A percentile compares a stretch with the other conserved stretches of the same genome.
Evolutionary conservation across 257 asterid species (phyloP).

Genomic region (Mitragyna speciosa): DNA sequence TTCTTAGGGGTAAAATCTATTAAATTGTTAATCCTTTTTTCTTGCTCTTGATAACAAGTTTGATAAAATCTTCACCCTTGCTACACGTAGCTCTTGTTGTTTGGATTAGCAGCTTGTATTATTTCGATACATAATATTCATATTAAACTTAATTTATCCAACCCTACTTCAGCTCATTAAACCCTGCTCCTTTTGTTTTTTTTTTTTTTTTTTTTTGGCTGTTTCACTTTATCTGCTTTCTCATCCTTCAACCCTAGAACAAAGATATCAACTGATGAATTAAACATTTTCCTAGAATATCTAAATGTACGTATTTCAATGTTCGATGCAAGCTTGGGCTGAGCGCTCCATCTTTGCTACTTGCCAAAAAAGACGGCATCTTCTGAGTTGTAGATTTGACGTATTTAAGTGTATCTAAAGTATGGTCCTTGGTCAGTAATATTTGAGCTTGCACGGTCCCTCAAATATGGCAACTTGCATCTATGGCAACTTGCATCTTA

Average conservation of each 20-base stretch:
- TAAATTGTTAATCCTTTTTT: background rate
- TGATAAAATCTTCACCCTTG: background rate
- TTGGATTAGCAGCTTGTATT: background rate
- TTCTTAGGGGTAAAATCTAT: background rate
- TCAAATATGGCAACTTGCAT: background rate
- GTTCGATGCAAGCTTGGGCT: background rate
- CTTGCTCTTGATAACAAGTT: background rate
- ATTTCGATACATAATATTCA: background rate
- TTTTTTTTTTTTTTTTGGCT: no score
- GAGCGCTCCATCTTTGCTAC: background rate
- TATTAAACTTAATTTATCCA: no score
- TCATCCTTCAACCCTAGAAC: no score
- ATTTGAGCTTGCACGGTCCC: background rate
- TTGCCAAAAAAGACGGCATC: background rate
- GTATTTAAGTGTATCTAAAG: background rate
- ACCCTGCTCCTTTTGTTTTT: background rate
- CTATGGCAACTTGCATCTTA: background rate
- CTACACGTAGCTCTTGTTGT: background rate
- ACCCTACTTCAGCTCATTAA: background rate
- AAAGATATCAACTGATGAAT: no score
- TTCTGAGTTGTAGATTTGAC: background rate
- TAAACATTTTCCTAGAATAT: background rate
- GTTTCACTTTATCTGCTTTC: background rate
- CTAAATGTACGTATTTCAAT: background rate
- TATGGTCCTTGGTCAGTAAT: background rate